Base-by-base conservation (phyloP, 768 basidiomycete species). In the Phlebiopsis flavidoalba region DNA sequence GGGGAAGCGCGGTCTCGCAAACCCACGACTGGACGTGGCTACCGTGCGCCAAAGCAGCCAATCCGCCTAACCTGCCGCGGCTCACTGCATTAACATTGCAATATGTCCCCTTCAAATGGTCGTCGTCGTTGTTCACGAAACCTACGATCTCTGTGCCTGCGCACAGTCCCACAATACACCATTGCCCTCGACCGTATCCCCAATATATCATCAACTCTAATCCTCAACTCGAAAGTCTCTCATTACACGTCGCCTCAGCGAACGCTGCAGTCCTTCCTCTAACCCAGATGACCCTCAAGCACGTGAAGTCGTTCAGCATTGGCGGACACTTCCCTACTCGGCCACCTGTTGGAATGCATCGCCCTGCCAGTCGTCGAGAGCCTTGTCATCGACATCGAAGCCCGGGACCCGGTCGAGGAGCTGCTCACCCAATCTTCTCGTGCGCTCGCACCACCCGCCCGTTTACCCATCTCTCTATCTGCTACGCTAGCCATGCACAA, bases 101-200 rank as follows among this genome's bases (percentile, higher is more conserved):
- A 65, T 80, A 88, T 62, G 81, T 86, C 5, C 88, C 90, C 0
- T 90, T 91, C 77, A 87, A 85, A 70, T 88, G 87, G 84, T 85
- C 84, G 3, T 87, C 88, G 0, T 86, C 89, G 1, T 83, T 91
- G 74, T 82, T 91, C 67, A 80, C 78, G 43, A 78, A n/a, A 79
- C 12, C 75, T 91, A 12, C 79, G 76, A 46, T 77, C 79, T 2
- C 78, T 91, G 58, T 84, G 81, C 59, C 78, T 91, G 40, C 85
- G 85, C 26, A 80, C 87, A 0, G 82, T 89, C 10, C 85, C 86
- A 15, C 83, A 81, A 1, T 76, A 80, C 6, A 82, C 84, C 63
- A 75, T 88, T 37, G 82, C 87, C 0, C 72, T 91, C 15, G 88
- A 91, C 68, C 82, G 88, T 26, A 79, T 91, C 45, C n/a, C n/a